Conservation (phyloP, 2,329 filamentous ascomycete genomes). For the Claviceps spartinae region DNA sequence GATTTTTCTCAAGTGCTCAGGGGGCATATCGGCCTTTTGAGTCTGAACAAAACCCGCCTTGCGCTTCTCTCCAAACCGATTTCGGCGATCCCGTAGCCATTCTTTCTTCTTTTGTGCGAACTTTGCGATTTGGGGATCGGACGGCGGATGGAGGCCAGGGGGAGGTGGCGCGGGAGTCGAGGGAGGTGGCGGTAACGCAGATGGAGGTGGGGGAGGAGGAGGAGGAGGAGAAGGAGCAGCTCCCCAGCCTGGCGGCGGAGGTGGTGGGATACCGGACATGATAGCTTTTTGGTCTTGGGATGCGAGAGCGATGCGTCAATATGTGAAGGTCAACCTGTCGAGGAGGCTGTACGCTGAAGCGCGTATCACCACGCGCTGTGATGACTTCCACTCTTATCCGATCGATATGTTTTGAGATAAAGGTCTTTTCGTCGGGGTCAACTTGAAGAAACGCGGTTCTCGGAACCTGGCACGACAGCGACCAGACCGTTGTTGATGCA, state of each 20-base stretch:
- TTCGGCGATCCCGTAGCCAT: slow-evolving; percentile 86
- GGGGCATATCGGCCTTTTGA: slow-evolving; percentile 96
- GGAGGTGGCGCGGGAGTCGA: slow-evolving; percentile 40
- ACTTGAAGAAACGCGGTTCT: slow-evolving; percentile 13
- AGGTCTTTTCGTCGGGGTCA: not conserved
- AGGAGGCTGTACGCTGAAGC: slow-evolving; percentile 21
- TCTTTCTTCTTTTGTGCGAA: slow-evolving; percentile 98
- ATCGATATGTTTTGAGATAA: not conserved
- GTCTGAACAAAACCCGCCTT: slow-evolving; percentile 95
- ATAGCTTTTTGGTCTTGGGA: slow-evolving; percentile 16
- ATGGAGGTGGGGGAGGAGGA: slow-evolving; percentile 40
- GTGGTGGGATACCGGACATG: slow-evolving; percentile 42
- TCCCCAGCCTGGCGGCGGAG: slow-evolving; percentile 45
- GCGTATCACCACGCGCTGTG: slow-evolving; percentile 21
- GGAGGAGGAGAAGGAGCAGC: slow-evolving; percentile 42
- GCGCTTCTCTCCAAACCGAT: slow-evolving; percentile 91
- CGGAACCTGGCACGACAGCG: slow-evolving; percentile 16
- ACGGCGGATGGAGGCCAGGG: slow-evolving; percentile 68
- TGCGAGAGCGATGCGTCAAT: slow-evolving; percentile 12
- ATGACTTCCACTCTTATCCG: slow-evolving; percentile 7
- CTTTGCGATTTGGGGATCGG: slow-evolving; percentile 78
- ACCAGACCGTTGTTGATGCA: slow-evolving; percentile 13
- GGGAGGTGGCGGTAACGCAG: slow-evolving; percentile 43
- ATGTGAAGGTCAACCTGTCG: slow-evolving; percentile 12
- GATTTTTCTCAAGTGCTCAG: slow-evolving; percentile 95